These are phyloP conservation scores for Malus fusca DNA, from an alignment of 306 rosid genomes.

Conservation along the genomic window DNA sequence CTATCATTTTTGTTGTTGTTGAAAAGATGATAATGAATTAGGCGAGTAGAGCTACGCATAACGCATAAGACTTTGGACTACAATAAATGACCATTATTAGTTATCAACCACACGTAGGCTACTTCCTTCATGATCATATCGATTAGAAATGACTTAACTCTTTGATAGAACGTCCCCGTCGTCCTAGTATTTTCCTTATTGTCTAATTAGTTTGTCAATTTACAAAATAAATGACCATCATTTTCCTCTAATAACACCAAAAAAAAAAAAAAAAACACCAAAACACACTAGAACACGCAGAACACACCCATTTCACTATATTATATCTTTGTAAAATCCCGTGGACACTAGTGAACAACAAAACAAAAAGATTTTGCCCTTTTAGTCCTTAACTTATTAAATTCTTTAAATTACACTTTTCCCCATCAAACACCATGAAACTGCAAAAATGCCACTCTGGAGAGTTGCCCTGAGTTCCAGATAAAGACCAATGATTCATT, in stretches of 20 bases:
- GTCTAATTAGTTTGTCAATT: neutral
- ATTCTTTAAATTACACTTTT: neutral
- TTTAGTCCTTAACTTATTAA: neutral
- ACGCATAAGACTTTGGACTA: too few species aligned
- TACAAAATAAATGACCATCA: neutral
- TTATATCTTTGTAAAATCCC: neutral
- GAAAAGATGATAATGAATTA: too few species aligned
- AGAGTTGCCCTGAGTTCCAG: neutral
- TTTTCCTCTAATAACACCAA: neutral
- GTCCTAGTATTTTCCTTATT: neutral
- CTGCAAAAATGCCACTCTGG: neutral
- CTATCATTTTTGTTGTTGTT: too few species aligned
- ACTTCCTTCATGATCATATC: fast-evolving
- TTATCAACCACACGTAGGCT: too few species aligned
- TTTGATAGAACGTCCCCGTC: too few species aligned
- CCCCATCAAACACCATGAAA: neutral
- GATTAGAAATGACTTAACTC: too few species aligned
- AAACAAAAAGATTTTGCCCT: neutral
- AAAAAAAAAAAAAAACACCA: too few species aligned
- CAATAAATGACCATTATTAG: too few species aligned
- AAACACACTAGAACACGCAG: neutral
- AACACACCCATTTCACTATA: neutral
- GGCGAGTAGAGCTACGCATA: too few species aligned
- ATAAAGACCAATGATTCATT: neutral
- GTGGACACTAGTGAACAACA: neutral